Base-by-base conservation (phyloP, 2,329 filamentous ascomycete species). In the Nothomitra cinnamomea region DNA sequence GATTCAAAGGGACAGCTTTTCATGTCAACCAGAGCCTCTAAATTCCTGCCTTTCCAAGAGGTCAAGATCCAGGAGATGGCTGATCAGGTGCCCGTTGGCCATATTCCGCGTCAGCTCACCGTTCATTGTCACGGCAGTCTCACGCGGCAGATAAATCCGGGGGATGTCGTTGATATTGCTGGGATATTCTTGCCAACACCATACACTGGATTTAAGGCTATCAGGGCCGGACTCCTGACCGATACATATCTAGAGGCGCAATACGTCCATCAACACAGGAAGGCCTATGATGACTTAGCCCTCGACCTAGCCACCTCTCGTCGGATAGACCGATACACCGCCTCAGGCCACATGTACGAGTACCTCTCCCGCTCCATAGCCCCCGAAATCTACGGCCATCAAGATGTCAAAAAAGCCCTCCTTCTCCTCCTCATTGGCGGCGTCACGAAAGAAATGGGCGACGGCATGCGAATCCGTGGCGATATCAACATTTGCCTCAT, bases 401-500 rank as follows among this genome's bases (percentile, higher is more conserved):
- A 94, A 21, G 92, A 98, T 66, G 92, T 98, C 51, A 98, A 98
- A 74, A 98, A 98, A 68, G 92, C 92, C 1, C 78, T 98, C 12
- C 77, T 98, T n/a, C 75, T 98, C 3, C 81, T 96, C 28, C 79
- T 98, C 35, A 95, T 98, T 59, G 92, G 92, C 57, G 92, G 92
- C 71, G 90, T 95, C 1, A 92, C 82, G 2, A 98, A 98, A 69
- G 83, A 92, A 63, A 94, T 96, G 78, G 88, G 88, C 52, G 92
- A 98, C 63, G 92, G 92, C 56, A 96, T 98, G 92, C 85, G 88
- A 63, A 98, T 98, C 65, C 87, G 92, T 76, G 92, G 92, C 62
- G 92, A 98, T 64, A 94, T 98, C 73, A 98, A 98, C 70, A 83
- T 98, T 58, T 96, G 92, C 67, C 72, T 98, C 63, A 98, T 98